These are phyloP conservation scores for Trifolium dubium DNA, from an alignment of 306 rosid species.

Conservation along the genomic window DNA sequence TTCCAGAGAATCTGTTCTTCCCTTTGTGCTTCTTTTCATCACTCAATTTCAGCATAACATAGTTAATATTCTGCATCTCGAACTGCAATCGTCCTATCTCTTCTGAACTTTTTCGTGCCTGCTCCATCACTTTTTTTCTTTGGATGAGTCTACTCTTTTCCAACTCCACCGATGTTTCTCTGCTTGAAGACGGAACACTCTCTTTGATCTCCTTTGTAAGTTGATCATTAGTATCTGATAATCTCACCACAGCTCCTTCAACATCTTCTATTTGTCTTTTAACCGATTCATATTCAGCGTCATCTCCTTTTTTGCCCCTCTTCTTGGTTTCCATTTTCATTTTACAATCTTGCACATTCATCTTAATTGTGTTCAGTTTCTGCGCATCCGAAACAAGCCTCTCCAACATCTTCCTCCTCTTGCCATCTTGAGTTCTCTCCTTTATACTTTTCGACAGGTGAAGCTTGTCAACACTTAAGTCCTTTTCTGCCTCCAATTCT, in stretches of 20 bases:
- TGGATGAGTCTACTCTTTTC: constrained; percentile 58
- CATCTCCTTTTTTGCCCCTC: constrained; percentile 54
- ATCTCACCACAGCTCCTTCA: constrained; percentile 71
- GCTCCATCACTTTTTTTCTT: constrained; percentile 61
- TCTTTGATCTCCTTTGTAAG: constrained; percentile 65
- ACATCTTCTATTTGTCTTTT: constrained; percentile 75
- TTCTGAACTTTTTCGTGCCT: constrained; percentile 73
- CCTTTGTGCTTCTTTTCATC: constrained; percentile 67
- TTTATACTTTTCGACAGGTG: constrained; percentile 57
- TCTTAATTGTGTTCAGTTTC: constrained; percentile 63
- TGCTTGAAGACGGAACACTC: constrained; percentile 47
- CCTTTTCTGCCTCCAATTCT: constrained; percentile 71
- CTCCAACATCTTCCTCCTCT: constrained; percentile 72
- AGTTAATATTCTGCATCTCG: constrained; percentile 84
- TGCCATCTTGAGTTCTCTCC: constrained; percentile 57
- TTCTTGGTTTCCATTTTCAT: constrained; percentile 64
- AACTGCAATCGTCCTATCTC: constrained; percentile 85
- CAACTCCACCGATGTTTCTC: constrained; percentile 48
- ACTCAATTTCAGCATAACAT: constrained; percentile 66
- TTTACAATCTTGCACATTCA: constrained; percentile 63
- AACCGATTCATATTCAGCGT: constrained; percentile 64
- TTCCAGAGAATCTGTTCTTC: constrained; percentile 65
- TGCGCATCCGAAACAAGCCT: constrained; percentile 75
- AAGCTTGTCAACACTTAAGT: constrained; percentile 73
- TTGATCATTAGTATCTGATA: constrained; percentile 61